phyloP scores from a whole-genome alignment of 2,329 filamentous ascomycete genomes.

The Monosporascus sp. region DNA sequence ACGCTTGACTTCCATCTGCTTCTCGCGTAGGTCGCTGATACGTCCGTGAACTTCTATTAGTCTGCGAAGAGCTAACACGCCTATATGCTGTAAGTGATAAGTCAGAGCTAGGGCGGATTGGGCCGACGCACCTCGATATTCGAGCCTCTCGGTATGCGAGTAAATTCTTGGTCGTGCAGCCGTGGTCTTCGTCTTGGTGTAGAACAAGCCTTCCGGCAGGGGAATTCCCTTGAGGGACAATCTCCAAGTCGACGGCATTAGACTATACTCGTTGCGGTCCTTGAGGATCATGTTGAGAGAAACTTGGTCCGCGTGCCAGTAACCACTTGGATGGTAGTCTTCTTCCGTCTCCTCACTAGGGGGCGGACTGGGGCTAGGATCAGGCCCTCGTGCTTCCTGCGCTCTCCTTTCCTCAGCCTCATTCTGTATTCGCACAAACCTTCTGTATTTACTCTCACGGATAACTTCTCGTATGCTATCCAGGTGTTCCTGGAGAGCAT shows the following conservation, averaged over 20 bases:
- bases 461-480: background rate
- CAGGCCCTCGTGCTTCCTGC: background rate
- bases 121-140: constrained; percentile 23
- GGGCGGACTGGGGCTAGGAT: background rate
- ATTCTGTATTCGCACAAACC: background rate
- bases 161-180: constrained; percentile 26
- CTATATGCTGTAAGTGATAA: constrained; percentile 11
- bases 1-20: constrained; percentile 6
- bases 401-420: background rate
- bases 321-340: constrained; percentile 11
- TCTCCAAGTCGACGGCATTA: constrained; percentile 27
- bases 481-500: too few relatives aligned
- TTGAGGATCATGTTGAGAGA: constrained; percentile 24
- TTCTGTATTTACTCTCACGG: background rate
- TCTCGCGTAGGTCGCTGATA: constrained; percentile 18
- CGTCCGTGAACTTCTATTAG: constrained; percentile 21
- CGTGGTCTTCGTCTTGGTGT: constrained; percentile 16
- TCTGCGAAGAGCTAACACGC: constrained; percentile 18
- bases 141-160: constrained; percentile 17
- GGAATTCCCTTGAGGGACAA: constrained; percentile 26
- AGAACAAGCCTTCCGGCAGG: constrained; percentile 25
- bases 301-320: constrained; percentile 23
- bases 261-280: constrained; percentile 21
- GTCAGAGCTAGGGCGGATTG: background rate
- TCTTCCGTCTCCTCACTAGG: constrained; percentile 1